phyloP scores from a whole-genome alignment of 208 protist genomes.

The Trypanosoma grayi region DNA sequence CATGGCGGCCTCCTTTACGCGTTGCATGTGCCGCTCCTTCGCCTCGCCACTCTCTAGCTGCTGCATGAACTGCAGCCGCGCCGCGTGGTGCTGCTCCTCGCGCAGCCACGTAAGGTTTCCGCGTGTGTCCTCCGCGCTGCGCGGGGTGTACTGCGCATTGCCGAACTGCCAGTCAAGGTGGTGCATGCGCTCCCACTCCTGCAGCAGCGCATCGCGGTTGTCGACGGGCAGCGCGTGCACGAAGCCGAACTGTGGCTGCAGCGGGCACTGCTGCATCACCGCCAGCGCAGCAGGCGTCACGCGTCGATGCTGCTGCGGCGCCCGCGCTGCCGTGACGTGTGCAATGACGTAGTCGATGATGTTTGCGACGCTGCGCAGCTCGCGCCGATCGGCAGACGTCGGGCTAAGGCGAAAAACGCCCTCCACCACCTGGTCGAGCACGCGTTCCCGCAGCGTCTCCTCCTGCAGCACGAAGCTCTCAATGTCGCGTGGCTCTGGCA shows the following conservation, averaged over 20 bases:
- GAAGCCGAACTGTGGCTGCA: constrained; percentile 88
- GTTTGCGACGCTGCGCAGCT: constrained; percentile 78
- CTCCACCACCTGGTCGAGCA: constrained; percentile 84
- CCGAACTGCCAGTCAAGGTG: constrained; percentile 92
- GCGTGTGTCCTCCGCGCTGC: constrained; percentile 56
- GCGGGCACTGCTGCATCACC: constrained; percentile 57
- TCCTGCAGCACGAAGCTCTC: constrained; percentile 90
- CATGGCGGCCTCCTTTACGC: constrained; percentile 44
- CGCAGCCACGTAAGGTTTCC: constrained; percentile 89
- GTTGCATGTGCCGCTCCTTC: constrained; percentile 59
- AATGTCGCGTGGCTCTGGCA: constrained; percentile 86
- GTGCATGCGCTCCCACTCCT: constrained; percentile 88
- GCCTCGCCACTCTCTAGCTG: constrained; percentile 69
- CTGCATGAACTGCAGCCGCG: constrained; percentile 48
- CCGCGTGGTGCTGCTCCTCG: constrained; percentile 61
- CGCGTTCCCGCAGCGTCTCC: constrained; percentile 85
- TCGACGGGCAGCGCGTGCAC: constrained; percentile 80
- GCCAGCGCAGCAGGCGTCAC: constrained; percentile 61
- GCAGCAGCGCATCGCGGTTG: constrained; percentile 68
- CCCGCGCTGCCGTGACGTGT: constrained; percentile 71
- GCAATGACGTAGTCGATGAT: constrained; percentile 86
- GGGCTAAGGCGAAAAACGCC: constrained; percentile 79
- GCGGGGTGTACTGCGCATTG: constrained; percentile 83
- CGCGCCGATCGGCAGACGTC: constrained; percentile 70
- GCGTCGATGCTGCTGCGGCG: background rate